phyloP scores from a whole-genome alignment of 1,284 basidiomycete genomes.

The Ganoderma boninense region DNA sequence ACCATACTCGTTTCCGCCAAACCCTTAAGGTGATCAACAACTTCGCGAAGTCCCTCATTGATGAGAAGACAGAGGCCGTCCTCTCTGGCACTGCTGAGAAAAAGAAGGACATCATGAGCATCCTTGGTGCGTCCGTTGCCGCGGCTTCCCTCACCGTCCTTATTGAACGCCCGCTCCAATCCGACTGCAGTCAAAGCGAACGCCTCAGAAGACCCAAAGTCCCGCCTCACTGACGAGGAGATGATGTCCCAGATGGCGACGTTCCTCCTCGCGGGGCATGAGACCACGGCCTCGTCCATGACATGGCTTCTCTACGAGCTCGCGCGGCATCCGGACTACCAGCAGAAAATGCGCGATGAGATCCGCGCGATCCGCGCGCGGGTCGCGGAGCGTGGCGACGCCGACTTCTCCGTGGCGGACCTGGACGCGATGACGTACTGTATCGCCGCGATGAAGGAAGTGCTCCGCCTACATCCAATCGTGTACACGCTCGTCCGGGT shows the following conservation, averaged over 20 bases:
- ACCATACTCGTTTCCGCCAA: slow-evolving; percentile 44
- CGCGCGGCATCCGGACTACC: slow-evolving; percentile 39
- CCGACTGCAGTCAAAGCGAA: slow-evolving; percentile 58
- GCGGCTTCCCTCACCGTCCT: neutral
- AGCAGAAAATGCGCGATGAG: slow-evolving; percentile 39
- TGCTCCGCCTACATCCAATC: slow-evolving; percentile 43
- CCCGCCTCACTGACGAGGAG: slow-evolving; percentile 55
- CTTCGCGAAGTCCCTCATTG: slow-evolving; percentile 43
- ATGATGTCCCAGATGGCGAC: slow-evolving; percentile 59
- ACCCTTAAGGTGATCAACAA: slow-evolving; percentile 39
- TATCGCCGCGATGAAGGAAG: slow-evolving; percentile 58
- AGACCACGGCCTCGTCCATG: slow-evolving; percentile 33
- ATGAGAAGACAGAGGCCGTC: slow-evolving; percentile 46
- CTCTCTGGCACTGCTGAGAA: slow-evolving; percentile 25
- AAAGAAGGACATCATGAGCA: slow-evolving; percentile 49
- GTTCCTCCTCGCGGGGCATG: slow-evolving; percentile 41
- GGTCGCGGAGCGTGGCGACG: slow-evolving; percentile 33
- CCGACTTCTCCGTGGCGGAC: slow-evolving; percentile 40
- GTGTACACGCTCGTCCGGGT: slow-evolving; percentile 36
- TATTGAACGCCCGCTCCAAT: neutral
- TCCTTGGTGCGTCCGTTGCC: slow-evolving; percentile 44
- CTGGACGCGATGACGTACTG: slow-evolving; percentile 47
- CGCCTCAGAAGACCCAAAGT: slow-evolving; percentile 51
- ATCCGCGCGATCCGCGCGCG: slow-evolving; percentile 33
- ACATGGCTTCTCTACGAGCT: slow-evolving; percentile 42